These are phyloP conservation scores for Kurtzmaniella natalensis DNA, from an alignment of 1,139 yeast genomes.

Conservation along the genomic window DNA sequence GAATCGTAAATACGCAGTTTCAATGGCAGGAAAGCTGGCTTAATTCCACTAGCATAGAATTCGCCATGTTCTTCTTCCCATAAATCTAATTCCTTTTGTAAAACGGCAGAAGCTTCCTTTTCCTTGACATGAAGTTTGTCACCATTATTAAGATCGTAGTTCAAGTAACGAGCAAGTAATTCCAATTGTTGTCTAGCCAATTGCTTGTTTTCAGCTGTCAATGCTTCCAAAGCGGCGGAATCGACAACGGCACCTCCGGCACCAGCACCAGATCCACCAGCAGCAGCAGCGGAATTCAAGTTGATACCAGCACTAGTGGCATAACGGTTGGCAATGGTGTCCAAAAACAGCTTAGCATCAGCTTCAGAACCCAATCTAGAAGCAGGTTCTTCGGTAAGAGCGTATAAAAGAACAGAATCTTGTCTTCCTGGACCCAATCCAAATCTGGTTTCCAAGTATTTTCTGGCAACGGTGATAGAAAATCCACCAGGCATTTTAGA, in stretches of 20 bases:
- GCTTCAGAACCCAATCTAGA: slow-evolving; percentile 78
- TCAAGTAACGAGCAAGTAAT: slow-evolving; percentile 90
- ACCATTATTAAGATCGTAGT: slow-evolving; percentile 86
- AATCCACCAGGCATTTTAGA: slow-evolving; percentile 99
- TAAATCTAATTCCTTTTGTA: slow-evolving; percentile 87
- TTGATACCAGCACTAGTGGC: slow-evolving; percentile 80
- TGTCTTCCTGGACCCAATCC: slow-evolving; percentile 94
- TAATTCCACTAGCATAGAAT: slow-evolving; percentile 85
- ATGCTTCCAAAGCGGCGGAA: slow-evolving; percentile 92
- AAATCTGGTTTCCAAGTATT: slow-evolving; percentile 83
- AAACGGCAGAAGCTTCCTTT: slow-evolving; percentile 76
- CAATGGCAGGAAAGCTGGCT: slow-evolving; percentile 84
- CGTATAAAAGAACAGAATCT: slow-evolving; percentile 78
- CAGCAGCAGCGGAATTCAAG: slow-evolving; percentile 60
- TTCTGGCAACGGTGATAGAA: slow-evolving; percentile 85
- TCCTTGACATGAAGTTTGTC: slow-evolving; percentile 83
- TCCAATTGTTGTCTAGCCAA: slow-evolving; percentile 95
- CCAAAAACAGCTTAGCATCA: slow-evolving; percentile 89
- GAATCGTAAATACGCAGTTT: slow-evolving; percentile 97
- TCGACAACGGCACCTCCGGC: slow-evolving; percentile 89
- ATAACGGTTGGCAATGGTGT: slow-evolving; percentile 75
- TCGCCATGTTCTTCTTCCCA: slow-evolving; percentile 97
- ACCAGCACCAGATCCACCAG: slow-evolving; percentile 47
- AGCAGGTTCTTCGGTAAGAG: slow-evolving; percentile 88
- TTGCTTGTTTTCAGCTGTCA: slow-evolving; percentile 83